Percentiles rank a stretch among this genome's conserved stretches.
phyloP scores from a whole-genome alignment of 805 yeast genomes.

The Nakazawaea wyomingensis region DNA sequence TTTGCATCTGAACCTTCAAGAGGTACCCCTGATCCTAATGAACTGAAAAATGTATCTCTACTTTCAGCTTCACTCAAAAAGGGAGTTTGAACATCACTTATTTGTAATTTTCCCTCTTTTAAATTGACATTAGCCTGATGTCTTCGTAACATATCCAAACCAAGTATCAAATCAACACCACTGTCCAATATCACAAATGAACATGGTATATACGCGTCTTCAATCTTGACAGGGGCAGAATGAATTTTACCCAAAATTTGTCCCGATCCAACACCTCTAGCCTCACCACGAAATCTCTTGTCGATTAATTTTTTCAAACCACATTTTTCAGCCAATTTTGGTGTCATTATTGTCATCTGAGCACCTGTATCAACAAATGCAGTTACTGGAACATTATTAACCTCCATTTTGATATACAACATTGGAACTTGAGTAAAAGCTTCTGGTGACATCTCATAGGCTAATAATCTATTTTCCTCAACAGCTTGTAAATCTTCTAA shows the following conservation, averaged over 20 bases:
- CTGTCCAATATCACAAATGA: conserved; percentile 70
- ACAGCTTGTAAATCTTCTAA: conserved; percentile 65
- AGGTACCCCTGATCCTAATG: conserved; percentile 5
- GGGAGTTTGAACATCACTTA: conserved; percentile 68
- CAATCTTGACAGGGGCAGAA: conserved; percentile 80
- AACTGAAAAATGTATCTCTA: conserved; percentile 32
- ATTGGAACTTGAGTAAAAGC: conserved; percentile 76
- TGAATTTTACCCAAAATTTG: conserved; percentile 81
- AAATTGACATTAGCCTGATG: conserved; percentile 82
- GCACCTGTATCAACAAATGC: conserved; percentile 98
- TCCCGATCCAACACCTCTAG: conserved; percentile 85
- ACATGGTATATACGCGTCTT: conserved; percentile 57
- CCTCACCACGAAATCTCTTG: conserved; percentile 72
- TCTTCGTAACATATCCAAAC: conserved; percentile 86
- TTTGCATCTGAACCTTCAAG: conserved; percentile 13
- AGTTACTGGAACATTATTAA: conserved; percentile 75
- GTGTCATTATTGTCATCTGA: conserved; percentile 79
- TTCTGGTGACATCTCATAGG: conserved; percentile 88
- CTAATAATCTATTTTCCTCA: conserved; percentile 73
- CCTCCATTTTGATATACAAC: conserved; percentile 74
- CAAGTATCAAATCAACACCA: conserved; percentile 70
- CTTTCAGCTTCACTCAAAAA: conserved; percentile 73
- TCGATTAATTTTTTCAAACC: conserved; percentile 73
- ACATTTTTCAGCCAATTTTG: conserved; percentile 67
- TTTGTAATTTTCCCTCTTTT: conserved; percentile 52